These are phyloP conservation scores for Boletus hoseneyae DNA, from an alignment of 1,284 basidiomycete species.

Conservation along the genomic window DNA sequence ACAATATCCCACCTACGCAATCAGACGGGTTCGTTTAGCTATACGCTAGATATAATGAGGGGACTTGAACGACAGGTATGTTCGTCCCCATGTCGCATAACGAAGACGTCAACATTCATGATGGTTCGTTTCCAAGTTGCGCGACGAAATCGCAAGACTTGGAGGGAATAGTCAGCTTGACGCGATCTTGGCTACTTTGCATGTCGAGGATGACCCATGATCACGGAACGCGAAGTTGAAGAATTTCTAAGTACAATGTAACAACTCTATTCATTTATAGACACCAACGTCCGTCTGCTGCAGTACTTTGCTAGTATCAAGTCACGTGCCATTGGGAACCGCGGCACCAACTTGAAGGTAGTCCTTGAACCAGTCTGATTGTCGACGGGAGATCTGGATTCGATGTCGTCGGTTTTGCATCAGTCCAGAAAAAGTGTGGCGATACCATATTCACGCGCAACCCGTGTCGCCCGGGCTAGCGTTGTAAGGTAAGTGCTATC, in stretches of 20 bases:
- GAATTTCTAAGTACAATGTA: no score
- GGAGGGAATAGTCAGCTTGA: conserved; percentile 31
- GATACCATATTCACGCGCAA: neutral
- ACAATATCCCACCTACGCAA: conserved; percentile 74
- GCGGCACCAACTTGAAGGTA: no score
- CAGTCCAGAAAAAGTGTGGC: neutral
- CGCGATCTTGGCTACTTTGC: conserved; percentile 25
- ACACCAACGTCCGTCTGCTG: no score
- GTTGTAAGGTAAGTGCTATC: conserved; percentile 9
- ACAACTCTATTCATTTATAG: no score
- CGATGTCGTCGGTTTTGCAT: neutral
- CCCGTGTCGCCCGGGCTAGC: neutral
- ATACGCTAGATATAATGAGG: conserved; percentile 57
- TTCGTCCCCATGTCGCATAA: neutral
- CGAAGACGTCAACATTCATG: neutral
- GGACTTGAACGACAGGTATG: conserved; percentile 52
- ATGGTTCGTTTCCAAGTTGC: conserved; percentile 26
- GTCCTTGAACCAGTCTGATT: no score
- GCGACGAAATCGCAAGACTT: conserved; percentile 24
- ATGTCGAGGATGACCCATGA: conserved; percentile 19
- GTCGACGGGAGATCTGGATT: no score
- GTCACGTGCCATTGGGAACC: no score
- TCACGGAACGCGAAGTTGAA: no score
- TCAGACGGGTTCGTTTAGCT: conserved; percentile 69
- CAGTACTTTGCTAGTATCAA: no score